Evolutionary conservation across 1,284 basidiomycete genomes (phyloP), one percentile per base, ranked within the genome.

Genomic region (Heliocybe sulcata): DNA sequence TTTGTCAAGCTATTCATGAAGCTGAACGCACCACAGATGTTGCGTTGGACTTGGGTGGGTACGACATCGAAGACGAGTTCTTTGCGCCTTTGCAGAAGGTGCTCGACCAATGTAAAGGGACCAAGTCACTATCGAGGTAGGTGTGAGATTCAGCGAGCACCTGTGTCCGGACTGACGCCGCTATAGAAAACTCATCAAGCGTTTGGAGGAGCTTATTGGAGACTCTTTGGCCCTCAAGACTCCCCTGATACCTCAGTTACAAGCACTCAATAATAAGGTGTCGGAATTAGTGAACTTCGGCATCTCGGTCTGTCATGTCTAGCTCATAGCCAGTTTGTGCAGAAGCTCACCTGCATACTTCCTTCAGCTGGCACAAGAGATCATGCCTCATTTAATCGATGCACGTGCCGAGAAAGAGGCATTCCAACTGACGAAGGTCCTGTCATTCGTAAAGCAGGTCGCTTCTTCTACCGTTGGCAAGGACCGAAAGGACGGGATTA

Each of bases 281-380:
- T 85, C 89, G 0, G 90, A 92, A 60, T 80, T 94, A 1, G 85
- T 92, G 58, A 92, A 94, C 69, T 91, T 96, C 63, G 90, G 92
- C 62, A 89, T 95, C 56, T 89, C 89, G 57, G 92, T 92, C 57
- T 56, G 83, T 66, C 4, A 12, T 48, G n/a, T 16, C 23, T 6
- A 42, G 23, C 14, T 16, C 27, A 33, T 35, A 51, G 52, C n/a
- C 52, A 38, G 47, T 56, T 6, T 23, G 14, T 11, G 31, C 25
- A 19, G 19, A 1, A 19, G 35, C 11, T 6, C 16, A 49, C 16
- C 33, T 26, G 45, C 26, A 31, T 51, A 22, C 20, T 16, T 3
- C 50, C 8, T 53, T 20, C 56, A 93, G 90, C 80, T 97, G 51
- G 94, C 93, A 0, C 91, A 95, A 75, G 79, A 87, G 63, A 85